Conservation (phyloP, 352 stramenopile species). For the Globisporangium alternatum region DNA sequence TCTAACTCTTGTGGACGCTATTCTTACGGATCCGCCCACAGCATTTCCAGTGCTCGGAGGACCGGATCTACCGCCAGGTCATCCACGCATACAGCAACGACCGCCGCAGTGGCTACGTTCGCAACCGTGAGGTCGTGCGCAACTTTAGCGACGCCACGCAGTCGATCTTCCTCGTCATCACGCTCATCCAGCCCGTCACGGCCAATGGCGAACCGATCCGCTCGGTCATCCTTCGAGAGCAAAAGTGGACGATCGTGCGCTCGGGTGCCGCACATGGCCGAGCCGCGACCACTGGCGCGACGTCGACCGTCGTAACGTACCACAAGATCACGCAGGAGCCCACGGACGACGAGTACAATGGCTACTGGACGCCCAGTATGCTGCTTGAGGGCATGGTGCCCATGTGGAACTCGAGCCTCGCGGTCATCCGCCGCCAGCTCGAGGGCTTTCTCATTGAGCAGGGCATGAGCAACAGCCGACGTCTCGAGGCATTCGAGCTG, state of each 20-base stretch:
- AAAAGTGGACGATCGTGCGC: constrained; percentile 1
- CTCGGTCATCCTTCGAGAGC: not conserved
- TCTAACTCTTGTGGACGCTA: too few relatives aligned
- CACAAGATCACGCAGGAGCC: constrained; percentile 1
- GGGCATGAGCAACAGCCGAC: not conserved
- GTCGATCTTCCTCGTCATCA: constrained; percentile 5
- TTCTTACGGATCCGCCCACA: too few relatives aligned
- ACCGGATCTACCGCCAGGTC: constrained; percentile 1
- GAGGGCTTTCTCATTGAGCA: not conserved
- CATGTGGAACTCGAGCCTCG: constrained; percentile 1
- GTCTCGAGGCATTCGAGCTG: not conserved
- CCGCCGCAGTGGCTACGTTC: constrained; percentile 23
- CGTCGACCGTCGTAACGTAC: not conserved
- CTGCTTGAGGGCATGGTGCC: not conserved
- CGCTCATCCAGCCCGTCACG: constrained; percentile 17
- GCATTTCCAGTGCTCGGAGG: constrained; percentile 3
- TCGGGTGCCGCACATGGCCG: too few relatives aligned
- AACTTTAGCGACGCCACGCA: constrained; percentile 2
- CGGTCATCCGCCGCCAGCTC: not conserved
- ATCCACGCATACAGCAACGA: constrained; percentile 19
- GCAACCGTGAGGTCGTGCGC: constrained; percentile 20
- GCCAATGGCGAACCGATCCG: not conserved
- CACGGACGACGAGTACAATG: not conserved
- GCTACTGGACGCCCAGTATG: not conserved
- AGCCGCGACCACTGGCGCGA: not conserved